These are phyloP conservation scores for Xylariaceae sp. DNA, from an alignment of 2,329 filamentous ascomycete genomes.

Conservation along the genomic window DNA sequence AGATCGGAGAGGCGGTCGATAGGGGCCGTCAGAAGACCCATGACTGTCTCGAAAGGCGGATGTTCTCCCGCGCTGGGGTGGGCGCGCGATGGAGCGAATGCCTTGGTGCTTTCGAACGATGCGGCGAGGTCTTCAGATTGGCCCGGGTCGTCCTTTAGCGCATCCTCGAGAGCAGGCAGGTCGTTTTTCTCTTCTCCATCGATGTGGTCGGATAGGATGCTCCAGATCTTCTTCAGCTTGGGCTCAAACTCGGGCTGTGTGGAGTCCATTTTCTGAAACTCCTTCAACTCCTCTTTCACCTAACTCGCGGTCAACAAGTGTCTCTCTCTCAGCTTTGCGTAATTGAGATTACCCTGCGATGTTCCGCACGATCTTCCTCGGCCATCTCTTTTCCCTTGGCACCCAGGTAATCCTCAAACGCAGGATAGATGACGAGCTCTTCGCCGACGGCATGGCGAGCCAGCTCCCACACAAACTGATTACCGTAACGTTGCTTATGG, in stretches of 20 bases:
- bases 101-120: constrained; percentile 43
- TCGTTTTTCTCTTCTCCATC: constrained; percentile 16
- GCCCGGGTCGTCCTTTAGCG: constrained; percentile 21
- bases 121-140: constrained; percentile 32
- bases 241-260: constrained; percentile 36
- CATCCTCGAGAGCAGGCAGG: constrained; percentile 10
- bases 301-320: constrained; percentile 17
- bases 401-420: constrained; percentile 37
- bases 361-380: constrained; percentile 35
- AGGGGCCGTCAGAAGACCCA: constrained; percentile 45
- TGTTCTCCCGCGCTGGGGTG: constrained; percentile 42
- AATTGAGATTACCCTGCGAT: constrained; percentile 16
- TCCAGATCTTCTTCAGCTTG: constrained; percentile 38
- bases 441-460: constrained; percentile 48
- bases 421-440: constrained; percentile 46
- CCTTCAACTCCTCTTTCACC: constrained; percentile 43
- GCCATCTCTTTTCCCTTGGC: constrained; percentile 35
- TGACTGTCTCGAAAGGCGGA: constrained; percentile 46
- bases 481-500: constrained; percentile 42
- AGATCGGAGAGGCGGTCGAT: constrained; percentile 48
- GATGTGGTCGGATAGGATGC: constrained; percentile 38
- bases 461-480: constrained; percentile 50
- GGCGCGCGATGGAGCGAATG: constrained; percentile 40
- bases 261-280: constrained; percentile 39
- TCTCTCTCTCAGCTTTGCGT: background rate